phyloP scores from a whole-genome alignment of 495 filamentous ascomycete species.

The Daldinia grandis region DNA sequence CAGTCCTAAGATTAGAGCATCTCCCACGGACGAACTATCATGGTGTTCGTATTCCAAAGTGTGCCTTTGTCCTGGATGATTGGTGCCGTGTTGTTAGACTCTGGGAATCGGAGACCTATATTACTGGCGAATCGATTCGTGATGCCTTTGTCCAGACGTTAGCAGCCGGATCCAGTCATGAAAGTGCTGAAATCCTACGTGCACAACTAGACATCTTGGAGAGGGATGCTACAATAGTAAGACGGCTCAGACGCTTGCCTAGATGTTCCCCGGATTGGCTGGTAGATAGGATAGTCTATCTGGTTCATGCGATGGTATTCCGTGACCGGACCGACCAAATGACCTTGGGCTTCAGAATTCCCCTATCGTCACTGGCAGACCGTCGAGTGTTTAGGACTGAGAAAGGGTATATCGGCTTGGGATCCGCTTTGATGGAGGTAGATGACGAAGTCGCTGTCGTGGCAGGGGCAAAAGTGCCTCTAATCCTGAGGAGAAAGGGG shows the following conservation, averaged over 20 bases:
- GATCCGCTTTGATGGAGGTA: constrained; percentile 31
- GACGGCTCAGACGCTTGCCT: constrained; percentile 19
- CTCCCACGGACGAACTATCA: constrained; percentile 31
- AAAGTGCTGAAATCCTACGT: constrained; percentile 23
- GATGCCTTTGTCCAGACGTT: constrained; percentile 35
- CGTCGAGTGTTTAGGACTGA: constrained; percentile 32
- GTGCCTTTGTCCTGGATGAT: constrained; percentile 29
- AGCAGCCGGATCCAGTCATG: constrained; percentile 18
- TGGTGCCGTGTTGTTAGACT: constrained; percentile 22
- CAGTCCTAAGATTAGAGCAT: constrained; percentile 24
- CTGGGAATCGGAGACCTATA: constrained; percentile 2
- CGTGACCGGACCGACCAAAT: constrained; percentile 27
- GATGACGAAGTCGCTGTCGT: constrained; percentile 36
- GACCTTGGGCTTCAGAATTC: constrained; percentile 30
- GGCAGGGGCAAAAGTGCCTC: constrained; percentile 31
- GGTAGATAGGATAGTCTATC: constrained; percentile 14
- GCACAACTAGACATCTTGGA: constrained; percentile 28
- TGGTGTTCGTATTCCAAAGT: constrained; percentile 30
- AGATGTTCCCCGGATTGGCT: constrained; percentile 24
- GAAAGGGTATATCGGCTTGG: constrained; percentile 33
- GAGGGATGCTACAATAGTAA: constrained; percentile 26
- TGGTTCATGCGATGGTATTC: constrained; percentile 26
- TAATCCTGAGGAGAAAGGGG: constrained; percentile 19
- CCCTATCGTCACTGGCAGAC: constrained; percentile 34
- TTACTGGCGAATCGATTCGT: constrained; percentile 29